A percentile compares a stretch with the other conserved stretches of the same genome.
Conservation (phyloP, 2,329 filamentous ascomycete species). For the Claviceps sp. region DNA sequence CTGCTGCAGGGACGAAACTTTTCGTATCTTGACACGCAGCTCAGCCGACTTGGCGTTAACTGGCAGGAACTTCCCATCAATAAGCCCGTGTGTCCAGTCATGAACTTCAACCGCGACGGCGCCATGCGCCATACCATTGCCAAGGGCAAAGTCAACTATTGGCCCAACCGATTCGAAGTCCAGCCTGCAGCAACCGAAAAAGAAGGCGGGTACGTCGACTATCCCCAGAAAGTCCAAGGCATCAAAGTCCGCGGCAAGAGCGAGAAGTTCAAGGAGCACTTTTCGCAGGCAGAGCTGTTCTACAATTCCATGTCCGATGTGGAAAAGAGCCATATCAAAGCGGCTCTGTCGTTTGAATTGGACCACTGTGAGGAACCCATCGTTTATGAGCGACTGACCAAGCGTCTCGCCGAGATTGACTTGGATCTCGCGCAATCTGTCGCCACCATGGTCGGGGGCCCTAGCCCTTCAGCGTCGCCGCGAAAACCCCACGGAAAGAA, state of each 20-base stretch:
- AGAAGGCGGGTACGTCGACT: constrained; percentile 58
- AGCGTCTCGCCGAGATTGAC: constrained; percentile 60
- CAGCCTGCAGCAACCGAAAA: constrained; percentile 50
- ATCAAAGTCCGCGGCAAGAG: constrained; percentile 58
- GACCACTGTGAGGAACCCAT: constrained; percentile 71
- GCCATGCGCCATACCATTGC: constrained; percentile 6
- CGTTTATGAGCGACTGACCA: constrained; percentile 58
- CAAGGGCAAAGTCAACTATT: constrained; percentile 6
- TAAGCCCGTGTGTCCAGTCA: constrained; percentile 57
- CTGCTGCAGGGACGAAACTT: constrained; percentile 62
- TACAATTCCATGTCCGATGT: constrained; percentile 60
- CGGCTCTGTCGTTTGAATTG: constrained; percentile 62
- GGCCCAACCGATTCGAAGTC: constrained; percentile 29
- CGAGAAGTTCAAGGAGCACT: constrained; percentile 66
- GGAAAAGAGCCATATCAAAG: constrained; percentile 59
- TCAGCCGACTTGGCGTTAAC: constrained; percentile 51
- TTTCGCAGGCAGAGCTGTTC: constrained; percentile 68
- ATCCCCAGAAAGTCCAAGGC: constrained; percentile 46
- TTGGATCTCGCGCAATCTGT: constrained; percentile 54
- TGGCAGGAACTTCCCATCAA: constrained; percentile 71
- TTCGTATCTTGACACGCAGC: constrained; percentile 45
- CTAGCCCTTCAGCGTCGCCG: constrained; percentile 38
- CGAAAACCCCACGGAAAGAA: constrained; percentile 51
- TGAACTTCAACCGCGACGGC: constrained; percentile 60
- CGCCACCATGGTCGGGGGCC: constrained; percentile 55